A percentile compares a stretch with the other conserved stretches of the same genome.
Conservation (phyloP, 495 filamentous ascomycete species). For the Aspergillus affinis region DNA sequence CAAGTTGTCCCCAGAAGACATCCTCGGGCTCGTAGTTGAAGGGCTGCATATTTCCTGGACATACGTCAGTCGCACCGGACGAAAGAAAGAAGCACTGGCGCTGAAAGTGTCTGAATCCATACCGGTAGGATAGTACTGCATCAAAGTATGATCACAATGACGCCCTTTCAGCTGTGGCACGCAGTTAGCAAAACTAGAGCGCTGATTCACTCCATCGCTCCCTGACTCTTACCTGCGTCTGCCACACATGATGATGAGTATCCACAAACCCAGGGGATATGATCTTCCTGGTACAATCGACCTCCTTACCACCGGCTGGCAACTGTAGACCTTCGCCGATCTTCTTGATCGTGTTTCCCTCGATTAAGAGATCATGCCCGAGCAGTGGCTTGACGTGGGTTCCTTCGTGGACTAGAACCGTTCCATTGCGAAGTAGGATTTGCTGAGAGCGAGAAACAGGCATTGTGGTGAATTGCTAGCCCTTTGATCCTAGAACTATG, state of each 20-base stretch:
- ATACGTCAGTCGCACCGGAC: background rate
- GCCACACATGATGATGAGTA: background rate
- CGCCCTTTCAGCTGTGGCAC: background rate
- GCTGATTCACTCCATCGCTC: background rate
- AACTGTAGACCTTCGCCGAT: background rate
- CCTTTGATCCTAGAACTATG: no score
- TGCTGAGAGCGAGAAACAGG: background rate
- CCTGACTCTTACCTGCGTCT: background rate
- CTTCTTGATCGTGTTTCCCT: background rate
- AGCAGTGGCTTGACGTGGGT: background rate
- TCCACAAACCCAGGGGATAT: background rate
- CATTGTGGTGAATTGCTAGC: no score
- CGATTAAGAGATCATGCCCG: background rate
- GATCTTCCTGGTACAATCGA: background rate
- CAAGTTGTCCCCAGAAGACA: background rate
- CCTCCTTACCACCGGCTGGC: background rate
- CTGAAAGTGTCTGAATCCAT: background rate
- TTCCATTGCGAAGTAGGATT: background rate
- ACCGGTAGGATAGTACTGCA: background rate
- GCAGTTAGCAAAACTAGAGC: background rate
- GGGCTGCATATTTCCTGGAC: background rate
- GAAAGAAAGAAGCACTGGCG: background rate
- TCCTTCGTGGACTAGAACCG: background rate
- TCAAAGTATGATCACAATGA: background rate
- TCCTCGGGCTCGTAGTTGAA: background rate